Evolutionary conservation across 768 basidiomycete genomes (phyloP), one percentile per base, ranked within the genome.

Genomic region (Scleroderma citrinum): DNA sequence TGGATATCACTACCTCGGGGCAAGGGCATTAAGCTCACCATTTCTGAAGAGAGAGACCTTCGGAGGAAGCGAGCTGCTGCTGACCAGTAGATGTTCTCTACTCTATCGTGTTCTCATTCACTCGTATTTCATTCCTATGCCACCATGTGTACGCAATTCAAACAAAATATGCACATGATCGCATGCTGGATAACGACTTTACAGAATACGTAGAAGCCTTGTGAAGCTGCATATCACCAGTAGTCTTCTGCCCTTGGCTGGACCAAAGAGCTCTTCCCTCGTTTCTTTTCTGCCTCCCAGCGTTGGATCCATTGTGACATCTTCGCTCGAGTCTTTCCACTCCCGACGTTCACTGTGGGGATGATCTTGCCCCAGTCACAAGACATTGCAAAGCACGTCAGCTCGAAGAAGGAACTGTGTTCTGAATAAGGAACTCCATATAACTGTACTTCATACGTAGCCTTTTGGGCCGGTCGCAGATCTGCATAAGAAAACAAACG

Each of bases 1-100:
- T 93, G 92, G 86, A 81, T 98, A 74, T 97, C 95, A 36, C 74
- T 98, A 65, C 94, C 94, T 56, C 92, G 87, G 76, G 93, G 93
- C 72, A 95, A 95, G 81, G 95, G 94, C 75, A 87, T 83, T 69
- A 96, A 97, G 72, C 87, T 96, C 61, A 92, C 92, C 54, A 98
- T 98, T 65, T 83, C 94, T 14, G 92, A 94, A 79, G 91, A 97
- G 80, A 81, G 94, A 62, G 94, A 96, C 74, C 76, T 83, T 68
- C 83, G 86, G 78, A 85, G 94, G 76, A 88, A 83, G 76, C 81
- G 81, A 47, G 79, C 83, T 58, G 79, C 83, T 58, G 74, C 81
- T 40, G 87, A 86, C 67, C 72, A 84, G 69, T 81, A 78, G 71
- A 70, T 56, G 59, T n/a, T n/a, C n/a, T n/a, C 48, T 8, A 8